A percentile compares a stretch with the other conserved stretches of the same genome.
Conservation (phyloP, 805 yeast species). For the Starmerella stellata region DNA sequence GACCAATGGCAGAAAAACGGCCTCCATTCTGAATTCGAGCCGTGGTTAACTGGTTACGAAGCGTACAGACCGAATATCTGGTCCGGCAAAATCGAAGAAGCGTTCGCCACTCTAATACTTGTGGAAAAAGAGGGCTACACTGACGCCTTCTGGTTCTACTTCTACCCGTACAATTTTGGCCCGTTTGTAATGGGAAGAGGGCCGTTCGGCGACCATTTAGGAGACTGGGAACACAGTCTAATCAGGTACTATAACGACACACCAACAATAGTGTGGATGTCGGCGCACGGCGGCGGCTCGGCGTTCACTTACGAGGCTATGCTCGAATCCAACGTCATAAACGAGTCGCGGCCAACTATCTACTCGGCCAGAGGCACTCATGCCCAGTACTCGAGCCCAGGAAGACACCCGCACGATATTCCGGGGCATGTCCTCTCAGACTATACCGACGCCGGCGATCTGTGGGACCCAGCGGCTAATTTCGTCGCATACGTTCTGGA, state of each 20-base stretch:
- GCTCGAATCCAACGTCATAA: constrained; percentile 26
- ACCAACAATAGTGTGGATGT: constrained; percentile 84
- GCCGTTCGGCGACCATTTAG: constrained; percentile 92
- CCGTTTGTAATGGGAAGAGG: constrained; percentile 97
- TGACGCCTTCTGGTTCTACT: constrained; percentile 92
- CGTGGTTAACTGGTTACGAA: constrained; percentile 60
- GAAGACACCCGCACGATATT: constrained; percentile 87
- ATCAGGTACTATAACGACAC: constrained; percentile 48
- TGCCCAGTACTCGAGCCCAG: constrained; percentile 90
- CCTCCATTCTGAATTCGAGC: constrained; percentile 31
- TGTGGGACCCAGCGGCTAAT: constrained; percentile 85
- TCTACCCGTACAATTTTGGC: constrained; percentile 83
- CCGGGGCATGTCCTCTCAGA: constrained; percentile 84
- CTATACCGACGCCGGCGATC: constrained; percentile 84
- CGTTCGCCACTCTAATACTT: constrained; percentile 65
- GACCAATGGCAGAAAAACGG: constrained; percentile 51
- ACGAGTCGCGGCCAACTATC: constrained; percentile 45
- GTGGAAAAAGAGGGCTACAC: constrained; percentile 65
- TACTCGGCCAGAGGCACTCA: constrained; percentile 93
- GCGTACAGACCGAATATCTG: constrained; percentile 48
- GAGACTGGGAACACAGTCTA: constrained; percentile 94
- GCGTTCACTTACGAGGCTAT: constrained; percentile 65
- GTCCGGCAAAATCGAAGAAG: constrained; percentile 52
- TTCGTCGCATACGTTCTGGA: constrained; percentile 69
- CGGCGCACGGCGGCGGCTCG: constrained; percentile 95